Percentiles rank a stretch among this genome's conserved stretches.
phyloP scores from a whole-genome alignment of 1,284 basidiomycete genomes.

The Fomitopsis palustris region DNA sequence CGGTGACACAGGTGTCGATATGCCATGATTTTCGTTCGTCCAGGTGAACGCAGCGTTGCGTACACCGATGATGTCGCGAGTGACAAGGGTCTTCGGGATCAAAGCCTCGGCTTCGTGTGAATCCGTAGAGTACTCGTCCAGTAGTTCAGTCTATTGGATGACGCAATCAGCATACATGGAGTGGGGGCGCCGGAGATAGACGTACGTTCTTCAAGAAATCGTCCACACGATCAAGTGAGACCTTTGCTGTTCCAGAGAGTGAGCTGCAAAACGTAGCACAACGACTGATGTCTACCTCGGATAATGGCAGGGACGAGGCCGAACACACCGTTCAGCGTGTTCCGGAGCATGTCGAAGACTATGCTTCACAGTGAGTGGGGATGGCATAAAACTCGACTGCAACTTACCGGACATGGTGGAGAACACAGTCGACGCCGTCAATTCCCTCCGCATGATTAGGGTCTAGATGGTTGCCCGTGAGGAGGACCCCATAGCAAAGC shows the following conservation, averaged over 20 bases:
- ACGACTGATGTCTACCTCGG: conserved; percentile 23
- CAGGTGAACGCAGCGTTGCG: conserved; percentile 37
- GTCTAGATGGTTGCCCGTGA: conserved; percentile 27
- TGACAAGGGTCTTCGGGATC: background rate
- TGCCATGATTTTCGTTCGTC: conserved; percentile 21
- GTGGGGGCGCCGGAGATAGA: background rate
- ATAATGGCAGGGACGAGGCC: conserved; percentile 30
- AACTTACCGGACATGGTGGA: conserved; percentile 37
- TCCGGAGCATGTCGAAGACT: conserved; percentile 34
- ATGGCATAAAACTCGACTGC: too few relatives aligned
- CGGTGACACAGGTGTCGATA: conserved; percentile 18
- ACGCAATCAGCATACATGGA: background rate
- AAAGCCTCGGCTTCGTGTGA: background rate
- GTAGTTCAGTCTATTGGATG: conserved; percentile 39
- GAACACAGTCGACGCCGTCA: conserved; percentile 38
- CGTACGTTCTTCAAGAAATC: conserved; percentile 42
- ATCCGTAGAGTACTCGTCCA: conserved; percentile 38
- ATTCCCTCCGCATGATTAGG: conserved; percentile 29
- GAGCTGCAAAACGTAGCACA: conserved; percentile 19
- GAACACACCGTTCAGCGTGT: conserved; percentile 31
- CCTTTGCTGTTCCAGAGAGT: conserved; percentile 34
- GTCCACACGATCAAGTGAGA: conserved; percentile 47
- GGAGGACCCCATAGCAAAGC: background rate
- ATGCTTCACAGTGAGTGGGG: background rate
- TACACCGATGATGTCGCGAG: conserved; percentile 32